Conservation (phyloP, 139 green algal genomes). For the Yamagishiella unicocca region DNA sequence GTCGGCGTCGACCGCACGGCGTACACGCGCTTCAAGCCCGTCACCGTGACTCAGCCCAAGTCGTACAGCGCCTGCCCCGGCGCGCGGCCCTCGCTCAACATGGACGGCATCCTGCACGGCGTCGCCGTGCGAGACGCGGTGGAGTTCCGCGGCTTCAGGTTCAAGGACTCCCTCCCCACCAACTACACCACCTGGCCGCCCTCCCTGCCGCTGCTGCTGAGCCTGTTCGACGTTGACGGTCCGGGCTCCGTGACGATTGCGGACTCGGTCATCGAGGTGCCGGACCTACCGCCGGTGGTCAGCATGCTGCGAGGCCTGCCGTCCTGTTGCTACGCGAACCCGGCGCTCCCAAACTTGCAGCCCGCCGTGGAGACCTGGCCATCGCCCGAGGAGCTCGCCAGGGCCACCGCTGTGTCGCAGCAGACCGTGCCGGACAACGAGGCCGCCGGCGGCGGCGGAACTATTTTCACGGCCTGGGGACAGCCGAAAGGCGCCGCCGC, state of each 20-base stretch:
- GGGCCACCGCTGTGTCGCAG: neutral
- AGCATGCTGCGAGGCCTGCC: too few species aligned
- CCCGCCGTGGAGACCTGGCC: slow-evolving; percentile 3
- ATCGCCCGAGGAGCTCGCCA: neutral
- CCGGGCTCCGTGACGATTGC: neutral
- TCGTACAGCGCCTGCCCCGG: neutral
- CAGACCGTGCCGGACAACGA: neutral
- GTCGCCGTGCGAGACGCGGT: neutral
- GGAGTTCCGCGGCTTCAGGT: neutral
- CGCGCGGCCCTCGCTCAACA: neutral
- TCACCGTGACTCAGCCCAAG: neutral
- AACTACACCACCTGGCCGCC: slow-evolving; percentile 33
- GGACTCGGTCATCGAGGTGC: slow-evolving; percentile 13
- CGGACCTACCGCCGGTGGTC: too few species aligned
- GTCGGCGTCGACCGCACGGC: neutral
- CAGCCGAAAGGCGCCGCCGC: too few species aligned
- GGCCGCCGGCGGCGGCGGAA: neutral
- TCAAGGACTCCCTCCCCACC: neutral
- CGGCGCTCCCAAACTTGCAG: neutral
- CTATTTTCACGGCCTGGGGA: neutral
- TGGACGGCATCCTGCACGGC: neutral
- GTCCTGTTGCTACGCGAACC: neutral
- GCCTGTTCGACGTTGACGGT: slow-evolving; percentile 1
- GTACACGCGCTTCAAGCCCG: neutral
- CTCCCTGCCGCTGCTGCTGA: neutral